Conservation (phyloP, 108 stramenopile species). For the Nitzschia inconspicua region DNA sequence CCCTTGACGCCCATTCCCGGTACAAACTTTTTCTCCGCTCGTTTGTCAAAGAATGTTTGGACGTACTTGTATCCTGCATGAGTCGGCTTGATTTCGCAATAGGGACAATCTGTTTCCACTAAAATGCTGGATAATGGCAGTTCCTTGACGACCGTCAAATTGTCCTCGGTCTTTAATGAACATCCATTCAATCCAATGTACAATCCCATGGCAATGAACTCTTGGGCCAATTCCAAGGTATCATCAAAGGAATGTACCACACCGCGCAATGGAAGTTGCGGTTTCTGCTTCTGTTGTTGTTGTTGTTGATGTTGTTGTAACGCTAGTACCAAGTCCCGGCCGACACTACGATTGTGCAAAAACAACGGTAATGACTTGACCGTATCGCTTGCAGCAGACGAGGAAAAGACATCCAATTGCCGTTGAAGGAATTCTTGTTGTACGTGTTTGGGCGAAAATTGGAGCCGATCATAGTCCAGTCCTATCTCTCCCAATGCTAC, state of each 20-base stretch:
- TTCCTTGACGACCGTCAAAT: constrained; percentile 64
- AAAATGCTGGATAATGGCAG: constrained; percentile 83
- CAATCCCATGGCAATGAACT: constrained; percentile 75
- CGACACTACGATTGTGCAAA: constrained; percentile 91
- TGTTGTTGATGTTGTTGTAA: constrained; percentile 48
- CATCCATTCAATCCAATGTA: constrained; percentile 97
- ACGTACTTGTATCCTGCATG: constrained; percentile 75
- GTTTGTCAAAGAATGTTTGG: constrained; percentile 56
- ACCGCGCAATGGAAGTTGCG: too few species aligned
- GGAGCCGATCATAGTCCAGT: constrained; percentile 92
- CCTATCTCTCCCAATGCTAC: constrained; percentile 95
- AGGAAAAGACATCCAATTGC: constrained; percentile 68
- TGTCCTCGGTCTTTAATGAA: constrained; percentile 87
- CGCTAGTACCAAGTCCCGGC: constrained; percentile 70
- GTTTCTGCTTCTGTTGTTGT: constrained; percentile 3
- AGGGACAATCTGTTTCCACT: constrained; percentile 97
- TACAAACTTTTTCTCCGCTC: constrained; percentile 81
- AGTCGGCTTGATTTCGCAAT: constrained; percentile 81
- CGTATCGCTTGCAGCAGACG: constrained; percentile 19
- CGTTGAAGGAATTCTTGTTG: constrained; percentile 77
- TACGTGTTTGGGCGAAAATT: constrained; percentile 82
- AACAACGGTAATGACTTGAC: constrained; percentile 75
- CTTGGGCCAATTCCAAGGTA: constrained; percentile 67
- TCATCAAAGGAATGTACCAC: constrained; percentile 93
- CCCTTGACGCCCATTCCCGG: constrained; percentile 75